phyloP scores from a whole-genome alignment of 1,139 yeast genomes.

The Casaregolazyma suthepensis region DNA sequence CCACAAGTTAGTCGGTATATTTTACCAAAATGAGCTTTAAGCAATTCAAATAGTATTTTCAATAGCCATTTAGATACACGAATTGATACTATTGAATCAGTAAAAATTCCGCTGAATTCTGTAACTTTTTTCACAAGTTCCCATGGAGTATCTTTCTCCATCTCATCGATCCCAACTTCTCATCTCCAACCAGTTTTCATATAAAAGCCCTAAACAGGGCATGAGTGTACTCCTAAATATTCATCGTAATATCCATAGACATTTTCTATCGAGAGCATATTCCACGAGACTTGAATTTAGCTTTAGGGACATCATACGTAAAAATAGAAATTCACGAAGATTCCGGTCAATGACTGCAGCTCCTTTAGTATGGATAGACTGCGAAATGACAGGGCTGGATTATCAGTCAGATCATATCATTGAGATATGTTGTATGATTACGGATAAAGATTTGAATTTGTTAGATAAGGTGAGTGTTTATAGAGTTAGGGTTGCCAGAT shows the following conservation, averaged over 20 bases:
- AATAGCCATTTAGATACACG: not conserved
- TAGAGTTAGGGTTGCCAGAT: not conserved
- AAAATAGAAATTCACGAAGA: not conserved
- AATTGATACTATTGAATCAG: not conserved
- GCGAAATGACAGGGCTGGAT: conserved; percentile 93
- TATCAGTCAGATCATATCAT: conserved; percentile 68
- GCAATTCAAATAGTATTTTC: not conserved
- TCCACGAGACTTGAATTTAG: not conserved
- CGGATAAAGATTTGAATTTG: conserved; percentile 70
- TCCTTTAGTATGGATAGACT: conserved; percentile 72
- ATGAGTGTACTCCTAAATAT: not conserved
- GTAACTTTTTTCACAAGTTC: not conserved
- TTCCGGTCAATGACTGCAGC: conserved; percentile 7
- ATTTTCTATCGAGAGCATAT: not conserved
- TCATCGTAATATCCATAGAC: not conserved
- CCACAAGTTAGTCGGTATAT: not conserved
- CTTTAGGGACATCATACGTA: not conserved
- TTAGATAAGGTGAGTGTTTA: conserved; percentile 42
- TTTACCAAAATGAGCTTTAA: not conserved
- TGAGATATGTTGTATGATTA: conserved; percentile 85
- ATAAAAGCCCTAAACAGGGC: not conserved
- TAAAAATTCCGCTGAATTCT: not conserved
- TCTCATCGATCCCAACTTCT: not conserved
- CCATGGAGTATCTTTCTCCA: not conserved
- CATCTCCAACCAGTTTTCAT: not conserved